Base-by-base conservation (phyloP, 371 early-diverging fungal species). In the Gilbertella persicaria region DNA sequence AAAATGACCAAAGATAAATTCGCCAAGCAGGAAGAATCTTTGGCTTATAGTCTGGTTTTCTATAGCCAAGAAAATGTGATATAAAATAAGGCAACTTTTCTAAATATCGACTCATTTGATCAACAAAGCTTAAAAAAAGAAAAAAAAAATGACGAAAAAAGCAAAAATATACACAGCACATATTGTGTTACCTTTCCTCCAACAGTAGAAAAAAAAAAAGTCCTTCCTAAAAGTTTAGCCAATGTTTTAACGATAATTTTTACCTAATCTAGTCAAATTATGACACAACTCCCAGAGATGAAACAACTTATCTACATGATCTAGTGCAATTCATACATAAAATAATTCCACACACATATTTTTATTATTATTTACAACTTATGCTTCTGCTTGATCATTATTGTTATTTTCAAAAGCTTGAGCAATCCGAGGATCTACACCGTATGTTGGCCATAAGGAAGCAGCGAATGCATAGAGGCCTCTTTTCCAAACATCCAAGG, bases 391-490 rank as follows among this genome's bases (percentile, higher is more conserved):
- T 33, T 33, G 33, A 2, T 33, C 33, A 33, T 56, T 54, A 30
- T 53, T 45, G n/a, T 62, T 69, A 45, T 75, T 71, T 23, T 75
- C 62, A 50, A 72, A 59, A 4, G 70, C 76, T 47, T 72, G 71
- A 4, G 73, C 76, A 35, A 69, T 56, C 23, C 55, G 67, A 6
- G 70, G 70, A 58, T 72, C 71, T 14, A 61, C 60, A 17, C 70
- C 73, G 49, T 73, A 76, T 19, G 57, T 65, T 19, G 77, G 77
- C 69, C 71, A 77, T 37, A 77, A 58, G 5, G 77, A 77, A 7
- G 71, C 69, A 30, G 73, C 38, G 51, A 77, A 77, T 4, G 67
- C 55, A 41, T 71, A 71, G 8, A 55, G 46, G 9, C 73, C 69
- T 24, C 77, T 62, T 46, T 71, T 71, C 46, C 66, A 51, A 8